Conservation (phyloP, 164 flowering plant genomes). For the Cinnamomum chago region DNA sequence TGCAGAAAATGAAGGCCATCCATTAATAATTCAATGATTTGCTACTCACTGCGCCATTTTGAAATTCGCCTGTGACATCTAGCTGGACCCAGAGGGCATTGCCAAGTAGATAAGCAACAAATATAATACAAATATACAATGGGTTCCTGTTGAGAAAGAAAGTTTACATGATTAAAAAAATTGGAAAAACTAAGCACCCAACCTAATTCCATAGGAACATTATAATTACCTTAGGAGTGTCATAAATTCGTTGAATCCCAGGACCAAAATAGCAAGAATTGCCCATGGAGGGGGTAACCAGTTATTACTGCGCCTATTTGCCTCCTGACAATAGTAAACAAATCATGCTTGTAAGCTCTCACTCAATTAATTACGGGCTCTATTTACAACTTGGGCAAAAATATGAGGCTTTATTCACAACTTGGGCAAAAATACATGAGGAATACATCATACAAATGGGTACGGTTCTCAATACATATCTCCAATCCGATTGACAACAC, state of each 20-base stretch:
- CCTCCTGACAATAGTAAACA: constrained; percentile 49
- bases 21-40: neutral
- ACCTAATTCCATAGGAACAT: neutral
- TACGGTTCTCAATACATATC: neutral
- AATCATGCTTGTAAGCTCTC: neutral
- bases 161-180: neutral
- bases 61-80: constrained; percentile 75
- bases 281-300: constrained; percentile 99
- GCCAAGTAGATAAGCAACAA: constrained; percentile 57
- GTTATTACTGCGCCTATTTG: constrained; percentile 77
- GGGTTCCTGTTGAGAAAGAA: constrained; percentile 63
- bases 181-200: neutral
- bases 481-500: neutral
- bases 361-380: neutral
- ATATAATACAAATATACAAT: constrained; percentile 60
- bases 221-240: constrained; percentile 64
- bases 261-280: constrained; percentile 59
- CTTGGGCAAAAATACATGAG: neutral
- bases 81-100: constrained; percentile 92
- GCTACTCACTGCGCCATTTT: constrained; percentile 82
- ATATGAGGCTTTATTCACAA: neutral
- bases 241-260: constrained; percentile 98
- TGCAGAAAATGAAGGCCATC: neutral
- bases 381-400: neutral
- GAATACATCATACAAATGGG: neutral